Conservation (phyloP, 2,329 filamentous ascomycete species). For the Magnaporthiopsis rhizophila region DNA sequence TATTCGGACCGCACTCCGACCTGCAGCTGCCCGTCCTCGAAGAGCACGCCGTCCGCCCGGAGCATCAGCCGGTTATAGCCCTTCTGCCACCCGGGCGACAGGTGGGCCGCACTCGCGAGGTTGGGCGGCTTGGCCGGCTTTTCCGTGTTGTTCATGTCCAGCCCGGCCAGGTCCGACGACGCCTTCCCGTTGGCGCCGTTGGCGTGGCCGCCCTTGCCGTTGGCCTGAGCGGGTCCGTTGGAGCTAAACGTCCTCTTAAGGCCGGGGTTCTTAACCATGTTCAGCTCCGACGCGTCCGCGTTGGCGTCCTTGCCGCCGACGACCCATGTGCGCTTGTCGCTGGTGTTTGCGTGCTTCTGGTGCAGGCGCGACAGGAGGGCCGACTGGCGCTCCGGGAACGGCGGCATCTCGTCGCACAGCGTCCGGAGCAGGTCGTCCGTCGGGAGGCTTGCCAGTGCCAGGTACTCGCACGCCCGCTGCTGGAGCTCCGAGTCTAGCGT, state of each 20-base stretch:
- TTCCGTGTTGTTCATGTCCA: conserved; percentile 64
- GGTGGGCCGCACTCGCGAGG: conserved; percentile 81
- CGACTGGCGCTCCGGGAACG: conserved; percentile 90
- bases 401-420: conserved; percentile 97
- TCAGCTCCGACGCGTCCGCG: conserved; percentile 68
- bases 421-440: conserved; percentile 89
- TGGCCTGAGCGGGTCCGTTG: conserved; percentile 32
- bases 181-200: conserved; percentile 40
- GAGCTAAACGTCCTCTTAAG: conserved; percentile 80
- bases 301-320: conserved; percentile 97
- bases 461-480: conserved; percentile 91
- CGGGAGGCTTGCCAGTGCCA: conserved; percentile 74
- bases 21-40: conserved; percentile 91
- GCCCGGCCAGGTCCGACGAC: conserved; percentile 62
- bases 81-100: conserved; percentile 90
- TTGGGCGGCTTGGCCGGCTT: conserved; percentile 64
- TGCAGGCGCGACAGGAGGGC: conserved; percentile 86
- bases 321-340: conserved; percentile 94
- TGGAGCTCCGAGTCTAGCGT: conserved; percentile 92
- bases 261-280: conserved; percentile 70
- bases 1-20: conserved; percentile 91
- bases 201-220: conserved; percentile 32
- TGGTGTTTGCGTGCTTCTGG: conserved; percentile 87
- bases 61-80: conserved; percentile 82
- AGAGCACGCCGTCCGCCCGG: conserved; percentile 75